phyloP scores from a whole-genome alignment of 352 stramenopile species.

The Globisporangium mamillatum region DNA sequence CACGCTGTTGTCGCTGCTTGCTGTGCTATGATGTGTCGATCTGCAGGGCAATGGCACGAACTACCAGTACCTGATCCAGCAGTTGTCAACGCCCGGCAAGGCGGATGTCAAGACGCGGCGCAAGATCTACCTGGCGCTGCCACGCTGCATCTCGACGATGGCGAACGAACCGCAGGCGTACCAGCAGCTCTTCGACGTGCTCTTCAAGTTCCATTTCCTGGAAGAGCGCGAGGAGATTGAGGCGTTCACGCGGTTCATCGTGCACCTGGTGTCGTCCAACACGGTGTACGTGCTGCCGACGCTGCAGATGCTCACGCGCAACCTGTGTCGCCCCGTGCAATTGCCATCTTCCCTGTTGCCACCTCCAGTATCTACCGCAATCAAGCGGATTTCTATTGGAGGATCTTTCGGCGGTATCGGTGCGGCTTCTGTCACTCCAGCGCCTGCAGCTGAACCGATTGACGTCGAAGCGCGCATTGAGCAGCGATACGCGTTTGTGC shows the following conservation, averaged over 20 bases:
- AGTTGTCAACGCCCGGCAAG: constrained; percentile 42
- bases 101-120: constrained; percentile 43
- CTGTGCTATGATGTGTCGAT: neutral
- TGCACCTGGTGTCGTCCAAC: constrained; percentile 82
- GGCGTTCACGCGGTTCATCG: constrained; percentile 68
- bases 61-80: constrained; percentile 74
- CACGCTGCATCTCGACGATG: constrained; percentile 73
- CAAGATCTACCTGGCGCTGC: constrained; percentile 73
- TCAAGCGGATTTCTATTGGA: constrained; percentile 38
- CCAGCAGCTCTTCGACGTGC: constrained; percentile 63
- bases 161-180: constrained; percentile 70
- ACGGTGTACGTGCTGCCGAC: constrained; percentile 78
- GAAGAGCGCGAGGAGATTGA: constrained; percentile 51
- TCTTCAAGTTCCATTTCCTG: constrained; percentile 83
- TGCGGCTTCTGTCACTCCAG: neutral
- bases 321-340: constrained; percentile 54
- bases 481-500: constrained; percentile 54
- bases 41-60: constrained; percentile 71
- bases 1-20: neutral
- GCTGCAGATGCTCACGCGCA: constrained; percentile 83
- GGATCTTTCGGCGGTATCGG: constrained; percentile 34
- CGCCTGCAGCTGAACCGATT: constrained; percentile 18
- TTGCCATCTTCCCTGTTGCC: constrained; percentile 36
- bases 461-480: constrained; percentile 57
- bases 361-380: constrained; percentile 4